Base-by-base conservation (phyloP, 192 early-diverging fungal genomes). In the Rhizophagus prolifer region DNA sequence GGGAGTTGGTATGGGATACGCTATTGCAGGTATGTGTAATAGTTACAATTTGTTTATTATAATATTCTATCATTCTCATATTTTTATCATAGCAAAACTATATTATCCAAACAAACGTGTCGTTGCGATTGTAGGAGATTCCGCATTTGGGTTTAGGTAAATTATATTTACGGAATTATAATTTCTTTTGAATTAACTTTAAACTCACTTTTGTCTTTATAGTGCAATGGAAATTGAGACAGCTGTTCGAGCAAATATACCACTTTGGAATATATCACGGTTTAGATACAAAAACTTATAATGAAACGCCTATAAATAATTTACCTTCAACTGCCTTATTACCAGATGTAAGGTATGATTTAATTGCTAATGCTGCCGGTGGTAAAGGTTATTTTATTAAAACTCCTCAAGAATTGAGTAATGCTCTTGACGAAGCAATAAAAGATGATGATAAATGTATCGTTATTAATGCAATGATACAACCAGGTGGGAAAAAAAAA, bases 181-280 rank as follows among this genome's bases (percentile, higher is more conserved):
- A 3, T 16, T 50, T 59, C 4, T 26, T n/a, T 44, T 59, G 36
- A 38, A 38, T 19, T 79, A 26, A 13, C 9, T 23, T 12, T 30
- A 60, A 23, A 44, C 41, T 25, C 1, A 21, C 23, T 71, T 46
- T 26, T 47, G 23, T 41, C 6, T 60, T 26, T 3, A 28, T 10
- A 84, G 88, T 74, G 92, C 90, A 4, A 91, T 93, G 89, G 92
- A 93, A 81, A 78, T 92, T 21, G 92, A 93, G 76, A 92, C 92
- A 14, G 91, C 90, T 6, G 82, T 86, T 25, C 83, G 92, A 61
- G 79, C 83, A 12, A 81, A 83, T 10, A 76, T 92, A 59, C 88
- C 91, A n/a, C 80, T 93, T 13, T 41, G 92, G 92, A 16, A 92
- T 93, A 16, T 92, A 92, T 79, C 86, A 88, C 82, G 92, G 92